A percentile compares a stretch with the other conserved stretches of the same genome.
These are phyloP conservation scores for Ogataea chonburiensis DNA, from an alignment of 805 yeast genomes.

Conservation along the genomic window DNA sequence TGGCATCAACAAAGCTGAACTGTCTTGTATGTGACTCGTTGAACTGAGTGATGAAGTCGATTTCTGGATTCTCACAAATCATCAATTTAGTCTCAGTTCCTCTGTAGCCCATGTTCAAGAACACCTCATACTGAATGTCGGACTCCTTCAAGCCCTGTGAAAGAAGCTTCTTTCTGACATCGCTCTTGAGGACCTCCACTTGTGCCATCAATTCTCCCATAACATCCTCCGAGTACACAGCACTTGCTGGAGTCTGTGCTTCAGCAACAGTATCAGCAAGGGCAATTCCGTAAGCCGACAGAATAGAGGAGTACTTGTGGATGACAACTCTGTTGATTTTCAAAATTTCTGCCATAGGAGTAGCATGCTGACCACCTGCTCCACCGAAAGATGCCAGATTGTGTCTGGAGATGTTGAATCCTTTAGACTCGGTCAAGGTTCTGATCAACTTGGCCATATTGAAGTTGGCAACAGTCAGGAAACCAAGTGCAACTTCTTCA, in stretches of 20 bases:
- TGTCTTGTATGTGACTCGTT: conserved; percentile 55
- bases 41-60: conserved; percentile 44
- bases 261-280: conserved; percentile 45
- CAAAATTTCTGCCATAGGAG: conserved; percentile 63
- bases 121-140: conserved; percentile 15
- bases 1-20: conserved; percentile 59
- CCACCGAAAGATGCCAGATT: conserved; percentile 80
- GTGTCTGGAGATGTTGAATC: conserved; percentile 61
- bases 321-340: conserved; percentile 64
- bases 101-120: conserved; percentile 67
- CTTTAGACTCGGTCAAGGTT: conserved; percentile 75
- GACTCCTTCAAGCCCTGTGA: conserved; percentile 12
- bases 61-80: conserved; percentile 39
- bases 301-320: conserved; percentile 59
- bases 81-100: conserved; percentile 81
- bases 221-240: conserved; percentile 16
- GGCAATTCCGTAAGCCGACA: conserved; percentile 57
- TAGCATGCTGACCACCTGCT: conserved; percentile 87
- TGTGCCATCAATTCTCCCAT: conserved; percentile 9
- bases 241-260: conserved; percentile 29
- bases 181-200: conserved; percentile 19
- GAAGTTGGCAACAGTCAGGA: conserved; percentile 75
- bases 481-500: conserved; percentile 74
- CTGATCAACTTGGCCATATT: conserved; percentile 84
- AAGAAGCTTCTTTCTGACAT: conserved; percentile 27